Evolutionary conservation across 164 flowering plant genomes (phyloP), one percentile per base, ranked within the genome.

Genomic region (Pachysandra terminalis): DNA sequence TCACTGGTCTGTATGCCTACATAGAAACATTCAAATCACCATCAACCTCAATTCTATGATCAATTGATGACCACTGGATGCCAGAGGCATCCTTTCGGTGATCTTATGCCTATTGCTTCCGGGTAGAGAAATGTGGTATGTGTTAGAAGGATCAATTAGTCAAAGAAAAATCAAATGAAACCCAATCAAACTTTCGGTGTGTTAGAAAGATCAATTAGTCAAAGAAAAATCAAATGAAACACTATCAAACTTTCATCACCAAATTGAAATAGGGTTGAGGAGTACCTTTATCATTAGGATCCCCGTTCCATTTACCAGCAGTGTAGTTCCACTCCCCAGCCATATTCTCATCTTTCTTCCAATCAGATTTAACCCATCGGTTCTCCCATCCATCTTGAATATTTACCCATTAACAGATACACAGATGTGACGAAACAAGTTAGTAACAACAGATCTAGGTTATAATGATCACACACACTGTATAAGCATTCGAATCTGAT

Each of bases 291-390:
- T 92, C 94, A 66, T 85, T 77, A 27, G 89, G 61, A 65, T 93
- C 90, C 59, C 97, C 98, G 71, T 78, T 72, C 98, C 98, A 93
- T 81, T 88, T 91, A 21, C 97, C 98, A 70, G 96, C 74, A 9
- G 98, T 93, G 85, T 79, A 80, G 79, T 85, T 92, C 97, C 97
- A 95, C 70, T 83, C 89, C 19, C 98, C 98, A 71, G 94, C 93
- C 81, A 76, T 61, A 67, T 83, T 88, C 67, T 92, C 98, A 71
- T 90, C 97, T 77, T 77, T 92, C 85, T 92, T 95, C 98, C 98
- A 95, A 28, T 95, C 98, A 54, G 98, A 95, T 75, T 78, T 85
- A 19, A 95, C 93, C 98, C 98, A 95, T 60, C 87, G 73, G 14
- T 68, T 83, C 69, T 90, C 97, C 97, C 98, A 95, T 71, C 90